phyloP scores from a whole-genome alignment of 2,329 filamentous ascomycete species.

The Xylariomycetidae sp. region DNA sequence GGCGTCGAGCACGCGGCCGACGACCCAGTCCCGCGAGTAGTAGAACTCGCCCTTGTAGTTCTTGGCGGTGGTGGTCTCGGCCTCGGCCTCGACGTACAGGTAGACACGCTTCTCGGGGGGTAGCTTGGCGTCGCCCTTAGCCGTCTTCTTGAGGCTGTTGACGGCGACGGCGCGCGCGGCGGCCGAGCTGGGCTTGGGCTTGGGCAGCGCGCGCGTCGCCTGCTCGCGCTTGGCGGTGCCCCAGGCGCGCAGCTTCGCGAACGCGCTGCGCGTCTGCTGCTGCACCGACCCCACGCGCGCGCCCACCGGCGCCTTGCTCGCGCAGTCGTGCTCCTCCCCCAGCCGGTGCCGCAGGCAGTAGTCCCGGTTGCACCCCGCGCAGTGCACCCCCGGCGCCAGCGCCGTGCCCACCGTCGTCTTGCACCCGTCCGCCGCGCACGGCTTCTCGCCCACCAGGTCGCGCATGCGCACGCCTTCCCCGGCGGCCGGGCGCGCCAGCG shows the following conservation, averaged over 20 bases:
- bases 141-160: slow-evolving; percentile 74
- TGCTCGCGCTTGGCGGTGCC: slow-evolving; percentile 65
- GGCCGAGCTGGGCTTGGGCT: slow-evolving; percentile 56
- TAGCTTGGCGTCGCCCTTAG: slow-evolving; percentile 84
- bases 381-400: slow-evolving; percentile 64
- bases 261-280: slow-evolving; percentile 65
- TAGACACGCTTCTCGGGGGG: slow-evolving; percentile 82
- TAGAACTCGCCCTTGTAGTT: slow-evolving; percentile 77
- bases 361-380: slow-evolving; percentile 61
- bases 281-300: slow-evolving; percentile 39
- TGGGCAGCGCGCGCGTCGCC: slow-evolving; percentile 50
- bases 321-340: slow-evolving; percentile 78
- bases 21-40: slow-evolving; percentile 80
- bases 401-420: slow-evolving; percentile 66
- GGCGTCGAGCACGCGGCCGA: slow-evolving; percentile 74
- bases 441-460: slow-evolving; percentile 54
- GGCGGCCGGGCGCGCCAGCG: slow-evolving; percentile 46
- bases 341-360: slow-evolving; percentile 77
- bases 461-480: slow-evolving; percentile 49
- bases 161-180: slow-evolving; percentile 62
- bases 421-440: slow-evolving; percentile 61
- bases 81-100: slow-evolving; percentile 82
- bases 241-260: slow-evolving; percentile 76
- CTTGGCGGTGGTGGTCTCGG: slow-evolving; percentile 77
- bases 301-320: slow-evolving; percentile 59